Base-by-base conservation (phyloP, 83 land plant genomes). In the Picea mariana region DNA sequence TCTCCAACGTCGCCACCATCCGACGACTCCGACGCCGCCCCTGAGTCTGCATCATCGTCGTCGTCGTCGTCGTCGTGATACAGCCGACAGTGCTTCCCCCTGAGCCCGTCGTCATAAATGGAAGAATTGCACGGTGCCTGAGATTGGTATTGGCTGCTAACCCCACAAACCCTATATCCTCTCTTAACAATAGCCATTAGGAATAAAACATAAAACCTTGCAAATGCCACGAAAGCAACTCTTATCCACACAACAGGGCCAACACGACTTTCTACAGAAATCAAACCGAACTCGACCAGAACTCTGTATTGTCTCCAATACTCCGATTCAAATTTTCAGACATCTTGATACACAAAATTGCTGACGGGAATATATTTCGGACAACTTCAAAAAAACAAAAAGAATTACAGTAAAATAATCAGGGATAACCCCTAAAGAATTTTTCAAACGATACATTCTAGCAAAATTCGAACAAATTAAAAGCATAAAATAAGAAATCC, bases 1-100 rank as follows among this genome's bases (percentile, higher is more conserved):
- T 92, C 93, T 23, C 89, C 94, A 76, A 86, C 67, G 69, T 88
- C 94, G 52, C 85, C 72, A 52, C 77, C 81, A 67, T 91, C 91
- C 67, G 78, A 84, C 79, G 85, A 89, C 58, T 93, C 93, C 3
- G 91, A 91, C 15, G 82, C 94, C 34, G 87, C 85, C 2, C 88
- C 92, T 11, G 95, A 90, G 68, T 93, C 95, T 59, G 86, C 84
- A 72, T 90, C 95, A 2, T 67, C 81, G 40, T 82, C 84, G 9
- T 72, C 84, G 17, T 72, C 84, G 17, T 84, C 90, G 61, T 82
- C 75, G 31, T 77, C 88, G 6, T 78, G 47, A 17, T 79, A 83
- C 13, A 81, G 84, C 63, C 47, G 31, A 68, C 62, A 21, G 44
- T 27, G 63, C 83, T 3, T 67, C 75, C 21, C 16, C 78, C 8